Conservation (phyloP, 495 filamentous ascomycete species). For the Neurospora sp. region DNA sequence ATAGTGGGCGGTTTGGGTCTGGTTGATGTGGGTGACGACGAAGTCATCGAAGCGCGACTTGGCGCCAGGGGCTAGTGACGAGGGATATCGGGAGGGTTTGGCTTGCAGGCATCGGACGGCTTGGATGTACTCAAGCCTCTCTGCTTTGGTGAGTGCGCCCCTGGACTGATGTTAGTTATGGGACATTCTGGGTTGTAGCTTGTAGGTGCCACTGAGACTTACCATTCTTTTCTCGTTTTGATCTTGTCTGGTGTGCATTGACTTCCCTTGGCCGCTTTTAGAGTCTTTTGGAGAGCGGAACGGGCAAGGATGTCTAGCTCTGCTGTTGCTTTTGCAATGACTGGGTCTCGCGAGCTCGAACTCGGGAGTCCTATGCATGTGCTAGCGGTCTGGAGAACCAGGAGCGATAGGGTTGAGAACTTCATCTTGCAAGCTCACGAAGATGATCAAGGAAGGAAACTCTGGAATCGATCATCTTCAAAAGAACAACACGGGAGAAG, state of each 20-base stretch:
- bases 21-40: constrained; percentile 55
- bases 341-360: background rate
- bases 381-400: background rate
- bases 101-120: constrained; percentile 54
- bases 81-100: constrained; percentile 38
- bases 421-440: background rate
- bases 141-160: constrained; percentile 30
- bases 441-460: background rate
- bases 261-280: background rate
- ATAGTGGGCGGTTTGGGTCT: constrained; percentile 52
- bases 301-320: background rate
- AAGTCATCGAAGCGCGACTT: constrained; percentile 58
- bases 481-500: background rate
- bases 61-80: constrained; percentile 22
- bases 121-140: constrained; percentile 49
- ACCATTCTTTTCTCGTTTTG: constrained; percentile 13
- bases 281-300: background rate
- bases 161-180: constrained; percentile 17
- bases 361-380: background rate
- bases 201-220: background rate
- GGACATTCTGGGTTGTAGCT: background rate
- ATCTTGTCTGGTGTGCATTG: constrained; percentile 26
- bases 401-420: background rate
- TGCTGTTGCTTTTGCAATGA: background rate
- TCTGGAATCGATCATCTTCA: background rate